Conservation (phyloP, 768 basidiomycete genomes). For the Favolaschia claudopus region DNA sequence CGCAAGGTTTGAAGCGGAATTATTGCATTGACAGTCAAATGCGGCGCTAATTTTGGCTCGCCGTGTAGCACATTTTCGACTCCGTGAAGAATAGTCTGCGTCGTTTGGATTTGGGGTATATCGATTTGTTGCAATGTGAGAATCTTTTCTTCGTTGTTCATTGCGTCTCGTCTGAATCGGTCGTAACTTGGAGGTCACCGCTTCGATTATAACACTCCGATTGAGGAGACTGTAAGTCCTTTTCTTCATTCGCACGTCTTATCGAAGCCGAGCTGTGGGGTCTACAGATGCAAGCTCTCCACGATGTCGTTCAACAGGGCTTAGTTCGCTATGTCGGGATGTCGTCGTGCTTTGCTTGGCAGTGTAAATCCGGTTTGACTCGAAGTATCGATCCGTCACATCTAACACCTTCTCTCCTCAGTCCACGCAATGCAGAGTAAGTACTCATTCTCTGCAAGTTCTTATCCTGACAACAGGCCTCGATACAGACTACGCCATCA, state of each 20-base stretch:
- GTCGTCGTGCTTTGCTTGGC: conserved; percentile 9
- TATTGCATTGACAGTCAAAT: no score
- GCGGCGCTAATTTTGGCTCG: no score
- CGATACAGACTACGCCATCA: conserved; percentile 11
- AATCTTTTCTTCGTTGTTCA: background rate
- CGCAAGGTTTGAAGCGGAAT: conserved; percentile 50
- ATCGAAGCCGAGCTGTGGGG: no score
- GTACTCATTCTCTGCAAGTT: background rate
- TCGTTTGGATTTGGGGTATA: background rate
- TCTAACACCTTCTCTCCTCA: background rate
- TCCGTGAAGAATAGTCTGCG: background rate
- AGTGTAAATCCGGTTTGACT: background rate
- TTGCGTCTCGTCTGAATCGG: no score
- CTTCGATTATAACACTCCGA: conserved; percentile 8
- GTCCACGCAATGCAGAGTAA: conserved; percentile 11
- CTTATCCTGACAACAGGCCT: background rate
- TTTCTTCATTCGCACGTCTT: background rate
- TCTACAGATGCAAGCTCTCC: conserved; percentile 13
- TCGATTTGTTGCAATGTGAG: background rate
- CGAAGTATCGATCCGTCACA: background rate
- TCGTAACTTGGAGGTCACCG: no score
- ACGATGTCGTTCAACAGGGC: conserved; percentile 6
- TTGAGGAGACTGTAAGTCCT: conserved; percentile 3
- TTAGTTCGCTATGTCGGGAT: conserved; percentile 7
- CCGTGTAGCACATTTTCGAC: background rate